Base-by-base conservation (phyloP, 352 stramenopile genomes). In the Pythium grandisporangium region DNA sequence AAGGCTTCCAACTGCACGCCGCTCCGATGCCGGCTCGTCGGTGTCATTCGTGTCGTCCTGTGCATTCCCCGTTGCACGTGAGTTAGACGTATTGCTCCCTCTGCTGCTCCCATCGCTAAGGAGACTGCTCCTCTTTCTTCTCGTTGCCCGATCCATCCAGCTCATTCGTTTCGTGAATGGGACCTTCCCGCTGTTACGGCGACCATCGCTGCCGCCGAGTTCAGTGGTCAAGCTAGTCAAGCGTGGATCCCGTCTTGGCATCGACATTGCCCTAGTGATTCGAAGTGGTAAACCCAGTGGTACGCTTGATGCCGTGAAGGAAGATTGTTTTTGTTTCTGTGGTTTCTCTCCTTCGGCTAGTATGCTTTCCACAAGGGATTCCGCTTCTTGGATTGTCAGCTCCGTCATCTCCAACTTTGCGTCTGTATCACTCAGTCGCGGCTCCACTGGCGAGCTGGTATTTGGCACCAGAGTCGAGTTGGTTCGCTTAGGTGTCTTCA, bases 401-500 rank as follows among this genome's bases (percentile, higher is more conserved):
- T 11, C 2, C 19, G 8, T 10, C 16, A 7, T 7, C 33, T 38
- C 11, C 7, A 38, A 10, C 33, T 11, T 10, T 38, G 33, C 16
- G n/a, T 38, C 12, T 11, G 13, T 20, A 20, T 37, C 2, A 4
- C 37, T 0, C 35, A 45, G 3, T 36, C 45, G 12, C 30, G 29
- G 3, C 32, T 7, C 17, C 12, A 8, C 16, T 24, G 6, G 37
- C 16, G 51, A 0, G 42, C 5, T 32, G 25, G 6, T 37, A 44
- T 10, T 51, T 30, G 10, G 8, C 10, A 14, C 8, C 10, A 8
- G 10, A 8, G 27, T 14, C 14, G 10, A 14, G 10, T 14, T 8
- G 14, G 27, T 32, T 8, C 10, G 10, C 29, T 45, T 52, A 1
- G 17, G 36, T 10, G 48, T 65, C 30, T 71, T 71, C 33, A 68